phyloP scores from a whole-genome alignment of 176 grass and related monocot species.

The Bonia amplexicaulis region DNA sequence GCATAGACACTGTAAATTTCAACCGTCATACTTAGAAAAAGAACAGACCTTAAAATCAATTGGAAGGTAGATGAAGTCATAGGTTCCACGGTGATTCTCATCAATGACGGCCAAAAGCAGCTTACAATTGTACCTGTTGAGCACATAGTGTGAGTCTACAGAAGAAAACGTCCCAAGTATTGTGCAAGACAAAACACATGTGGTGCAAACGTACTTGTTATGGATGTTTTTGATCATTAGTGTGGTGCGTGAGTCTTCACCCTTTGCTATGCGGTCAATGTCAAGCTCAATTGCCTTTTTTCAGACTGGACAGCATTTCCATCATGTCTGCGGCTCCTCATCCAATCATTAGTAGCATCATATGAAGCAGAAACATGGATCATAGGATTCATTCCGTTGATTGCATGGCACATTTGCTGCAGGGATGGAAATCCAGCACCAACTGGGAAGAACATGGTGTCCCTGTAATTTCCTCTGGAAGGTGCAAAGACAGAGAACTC shows the following conservation, averaged over 20 bases:
- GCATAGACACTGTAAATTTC: not conserved
- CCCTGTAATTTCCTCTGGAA: slow-evolving; percentile 44
- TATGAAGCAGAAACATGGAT: slow-evolving; percentile 51
- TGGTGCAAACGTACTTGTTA: slow-evolving; percentile 61
- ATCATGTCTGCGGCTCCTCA: slow-evolving; percentile 69
- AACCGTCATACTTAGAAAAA: not conserved
- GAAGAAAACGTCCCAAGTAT: not conserved
- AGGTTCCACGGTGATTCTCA: slow-evolving; percentile 92
- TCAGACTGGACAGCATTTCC: slow-evolving; percentile 50
- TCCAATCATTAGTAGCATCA: slow-evolving; percentile 59
- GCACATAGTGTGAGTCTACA: slow-evolving; percentile 16
- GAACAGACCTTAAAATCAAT: slow-evolving; percentile 91
- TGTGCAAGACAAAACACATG: not conserved
- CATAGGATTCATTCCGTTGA: slow-evolving; percentile 41
- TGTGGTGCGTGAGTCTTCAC: slow-evolving; percentile 84
- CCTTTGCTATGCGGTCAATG: slow-evolving; percentile 58
- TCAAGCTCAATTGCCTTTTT: slow-evolving; percentile 89
- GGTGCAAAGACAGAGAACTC: slow-evolving; percentile 45
- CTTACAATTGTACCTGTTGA: slow-evolving; percentile 78
- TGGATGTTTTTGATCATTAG: slow-evolving; percentile 99
- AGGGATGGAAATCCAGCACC: slow-evolving; percentile 48
- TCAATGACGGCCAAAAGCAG: slow-evolving; percentile 91
- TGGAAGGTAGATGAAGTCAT: slow-evolving; percentile 97
- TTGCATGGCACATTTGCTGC: slow-evolving; percentile 42
- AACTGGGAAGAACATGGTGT: slow-evolving; percentile 40